Evolutionary conservation across 1,284 basidiomycete genomes (phyloP).

Genomic region (Cryptococcus maquisensis): DNA sequence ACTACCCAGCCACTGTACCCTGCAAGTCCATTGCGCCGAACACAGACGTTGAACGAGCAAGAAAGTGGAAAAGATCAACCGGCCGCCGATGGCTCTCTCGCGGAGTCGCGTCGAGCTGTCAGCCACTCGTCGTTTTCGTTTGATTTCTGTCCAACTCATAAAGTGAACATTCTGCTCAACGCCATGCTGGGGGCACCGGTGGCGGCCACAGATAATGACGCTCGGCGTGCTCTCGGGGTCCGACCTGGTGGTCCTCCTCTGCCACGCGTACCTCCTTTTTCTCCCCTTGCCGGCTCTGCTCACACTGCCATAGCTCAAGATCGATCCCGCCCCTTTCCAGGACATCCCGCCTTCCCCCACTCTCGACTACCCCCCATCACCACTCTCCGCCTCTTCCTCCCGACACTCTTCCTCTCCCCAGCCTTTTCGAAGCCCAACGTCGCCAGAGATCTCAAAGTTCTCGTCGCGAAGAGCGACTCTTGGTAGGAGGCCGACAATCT

Average conservation of each 20-base stretch:
- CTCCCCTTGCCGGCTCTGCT: not conserved
- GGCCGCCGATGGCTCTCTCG: too few relatives aligned
- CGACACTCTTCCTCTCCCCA: not conserved
- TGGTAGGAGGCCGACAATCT: slow-evolving; percentile 13
- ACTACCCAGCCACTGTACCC: too few relatives aligned
- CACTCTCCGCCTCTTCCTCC: slow-evolving; percentile 4
- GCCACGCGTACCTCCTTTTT: slow-evolving; percentile 8
- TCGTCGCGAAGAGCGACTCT: not conserved
- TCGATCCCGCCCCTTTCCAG: slow-evolving; percentile 11
- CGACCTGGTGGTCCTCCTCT: slow-evolving; percentile 33
- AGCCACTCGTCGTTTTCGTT: too few relatives aligned
- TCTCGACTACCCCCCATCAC: slow-evolving; percentile 11
- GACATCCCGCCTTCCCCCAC: slow-evolving; percentile 19
- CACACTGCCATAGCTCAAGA: slow-evolving; percentile 9
- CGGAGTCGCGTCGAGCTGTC: too few relatives aligned
- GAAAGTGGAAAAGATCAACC: too few relatives aligned
- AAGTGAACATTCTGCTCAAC: too few relatives aligned
- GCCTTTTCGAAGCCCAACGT: not conserved
- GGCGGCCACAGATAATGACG: slow-evolving; percentile 19
- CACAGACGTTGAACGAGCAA: too few relatives aligned
- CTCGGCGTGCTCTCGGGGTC: slow-evolving; percentile 31
- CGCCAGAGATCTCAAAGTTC: not conserved
- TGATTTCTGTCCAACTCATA: too few relatives aligned
- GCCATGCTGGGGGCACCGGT: not conserved
- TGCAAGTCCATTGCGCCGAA: too few relatives aligned